Evolutionary conservation across 1,284 basidiomycete genomes (phyloP).

Genomic region (Heliocybe sulcata): DNA sequence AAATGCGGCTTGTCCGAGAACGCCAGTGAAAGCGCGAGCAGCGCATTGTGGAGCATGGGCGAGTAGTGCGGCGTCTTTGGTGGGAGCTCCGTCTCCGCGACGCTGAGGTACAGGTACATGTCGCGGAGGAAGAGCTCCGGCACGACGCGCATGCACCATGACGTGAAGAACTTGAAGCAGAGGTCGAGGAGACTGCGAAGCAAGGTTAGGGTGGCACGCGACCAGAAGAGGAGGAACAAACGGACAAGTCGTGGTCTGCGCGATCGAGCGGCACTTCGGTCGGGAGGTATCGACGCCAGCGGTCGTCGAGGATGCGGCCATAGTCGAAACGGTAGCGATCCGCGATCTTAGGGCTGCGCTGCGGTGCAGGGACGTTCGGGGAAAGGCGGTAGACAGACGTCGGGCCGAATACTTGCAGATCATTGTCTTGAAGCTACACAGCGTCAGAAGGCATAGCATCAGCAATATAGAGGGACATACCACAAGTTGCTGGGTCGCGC

Average conservation of each 20-base stretch:
- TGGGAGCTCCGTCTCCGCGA: constrained; percentile 34
- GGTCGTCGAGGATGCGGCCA: constrained; percentile 30
- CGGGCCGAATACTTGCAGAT: constrained; percentile 26
- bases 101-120: constrained; percentile 68
- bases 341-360: constrained; percentile 9
- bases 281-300: constrained; percentile 52
- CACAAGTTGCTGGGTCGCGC: constrained; percentile 24
- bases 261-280: constrained; percentile 35
- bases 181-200: constrained; percentile 39
- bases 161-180: constrained; percentile 53
- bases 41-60: constrained; percentile 63
- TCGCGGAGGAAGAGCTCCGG: constrained; percentile 90
- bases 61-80: constrained; percentile 56
- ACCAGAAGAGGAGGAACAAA: neutral
- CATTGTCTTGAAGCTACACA: constrained; percentile 22
- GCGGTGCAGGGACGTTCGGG: constrained; percentile 15
- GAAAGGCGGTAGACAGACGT: constrained; percentile 29
- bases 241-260: constrained; percentile 40
- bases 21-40: constrained; percentile 50
- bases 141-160: constrained; percentile 41
- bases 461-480: constrained; percentile 14
- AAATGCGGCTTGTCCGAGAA: constrained; percentile 51
- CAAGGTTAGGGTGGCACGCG: neutral
- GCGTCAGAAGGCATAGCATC: neutral
- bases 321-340: constrained; percentile 5